Evolutionary conservation across 1,284 basidiomycete species (phyloP).

Genomic region (Fereydounia khargensis): DNA sequence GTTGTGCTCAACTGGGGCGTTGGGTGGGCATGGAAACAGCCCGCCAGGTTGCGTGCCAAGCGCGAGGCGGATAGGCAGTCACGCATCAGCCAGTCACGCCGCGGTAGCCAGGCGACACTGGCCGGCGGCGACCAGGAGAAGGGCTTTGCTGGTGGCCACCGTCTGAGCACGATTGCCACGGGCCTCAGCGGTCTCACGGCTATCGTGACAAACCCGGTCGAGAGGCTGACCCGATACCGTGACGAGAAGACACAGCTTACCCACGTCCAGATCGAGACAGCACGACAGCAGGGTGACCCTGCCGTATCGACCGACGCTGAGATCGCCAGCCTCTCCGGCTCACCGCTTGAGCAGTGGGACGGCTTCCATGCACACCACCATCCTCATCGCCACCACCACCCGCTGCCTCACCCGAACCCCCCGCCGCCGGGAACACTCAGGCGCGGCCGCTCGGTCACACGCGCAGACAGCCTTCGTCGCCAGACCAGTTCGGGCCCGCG

Average conservation of each 20-base stretch:
- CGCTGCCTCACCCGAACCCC: neutral
- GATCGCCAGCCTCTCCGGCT: neutral
- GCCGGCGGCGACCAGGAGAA: slow-evolving; percentile 14
- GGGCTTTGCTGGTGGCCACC: slow-evolving; percentile 4
- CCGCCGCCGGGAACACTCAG: neutral
- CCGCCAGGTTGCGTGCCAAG: neutral
- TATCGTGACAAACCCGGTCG: slow-evolving; percentile 21
- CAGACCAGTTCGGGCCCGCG: too few relatives aligned
- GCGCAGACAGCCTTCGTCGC: too few relatives aligned
- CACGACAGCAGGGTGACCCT: slow-evolving; percentile 44
- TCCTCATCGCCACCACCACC: slow-evolving; percentile 7
- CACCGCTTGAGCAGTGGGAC: neutral
- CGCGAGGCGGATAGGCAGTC: neutral
- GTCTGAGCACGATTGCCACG: slow-evolving; percentile 24
- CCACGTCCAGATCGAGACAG: slow-evolving; percentile 37
- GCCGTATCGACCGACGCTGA: slow-evolving; percentile 7
- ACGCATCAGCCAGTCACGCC: neutral
- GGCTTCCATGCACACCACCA: slow-evolving; percentile 1
- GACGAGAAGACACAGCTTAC: slow-evolving; percentile 25
- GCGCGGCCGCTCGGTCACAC: neutral
- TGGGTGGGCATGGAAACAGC: slow-evolving; percentile 4
- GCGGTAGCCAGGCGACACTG: slow-evolving; percentile 4
- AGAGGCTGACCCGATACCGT: slow-evolving; percentile 3
- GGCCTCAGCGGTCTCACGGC: slow-evolving; percentile 35
- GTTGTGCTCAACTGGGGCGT: slow-evolving; percentile 15